Base-by-base conservation (phyloP, 345 rosid genomes). In the Pistacia integerrima region DNA sequence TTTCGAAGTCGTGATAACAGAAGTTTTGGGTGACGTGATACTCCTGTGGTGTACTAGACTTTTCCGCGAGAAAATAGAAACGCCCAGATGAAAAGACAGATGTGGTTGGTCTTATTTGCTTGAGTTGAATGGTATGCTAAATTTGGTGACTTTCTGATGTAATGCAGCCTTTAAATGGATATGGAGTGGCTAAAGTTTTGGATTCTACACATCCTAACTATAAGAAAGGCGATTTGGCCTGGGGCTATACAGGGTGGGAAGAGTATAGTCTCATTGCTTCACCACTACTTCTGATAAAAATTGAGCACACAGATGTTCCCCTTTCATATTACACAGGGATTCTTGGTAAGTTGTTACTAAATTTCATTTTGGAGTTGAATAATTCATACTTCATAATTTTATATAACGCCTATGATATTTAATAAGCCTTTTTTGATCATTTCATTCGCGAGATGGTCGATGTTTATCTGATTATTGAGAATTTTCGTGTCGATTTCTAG, bases 211-310 rank as follows among this genome's bases (percentile, higher is more conserved):
- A 90, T 81, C 86, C 91, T 41, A 80, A 86, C 56, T 89, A 81
- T 82, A 77, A 84, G 54, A 78, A 88, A 16, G 93, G 91, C 0
- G 89, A 90, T 60, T 67, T 87, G n/a, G 86, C 89, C 5, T 88
- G 90, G 89, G 97, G 91, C 0, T 14, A 48, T 0, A 89, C 87
- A 8, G 78, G 85, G 17, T 92, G 97, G 94, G 94, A 92, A 76
- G 93, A 90, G 79, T 89, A 88, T 20, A 88, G 84, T 65, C 75
- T 87, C 54, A 58, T 88, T 46, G 77, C 79, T 5, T 69, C 88
- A 8, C 82, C 84, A 3, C 58, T 77, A 3, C 20, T 56, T 52
- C 79, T 85, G 57, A 73, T 85, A 41, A 90, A 92, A 78, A 89
- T 90, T 61, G 80, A 79, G 2, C 69, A 82, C 11, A 80, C 86